A percentile compares a stretch with the other conserved stretches of the same genome.
These are phyloP conservation scores for Syzygium syzygioides DNA, from an alignment of 441 rosid species.

Conservation along the genomic window DNA sequence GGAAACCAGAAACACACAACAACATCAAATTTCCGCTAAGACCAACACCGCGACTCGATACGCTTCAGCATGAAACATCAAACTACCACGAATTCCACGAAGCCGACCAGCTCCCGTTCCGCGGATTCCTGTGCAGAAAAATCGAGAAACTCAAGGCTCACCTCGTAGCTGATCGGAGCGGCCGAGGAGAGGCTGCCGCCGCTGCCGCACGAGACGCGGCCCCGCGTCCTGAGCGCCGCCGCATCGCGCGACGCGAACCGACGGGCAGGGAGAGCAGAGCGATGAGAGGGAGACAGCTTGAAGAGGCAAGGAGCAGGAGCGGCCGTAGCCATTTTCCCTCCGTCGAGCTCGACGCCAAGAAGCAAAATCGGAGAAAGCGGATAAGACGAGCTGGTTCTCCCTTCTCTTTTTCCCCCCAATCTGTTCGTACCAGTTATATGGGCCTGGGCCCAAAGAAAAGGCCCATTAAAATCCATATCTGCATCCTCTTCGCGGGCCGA, in stretches of 20 bases:
- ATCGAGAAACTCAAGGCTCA: neutral
- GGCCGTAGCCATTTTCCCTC: neutral
- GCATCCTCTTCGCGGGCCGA: neutral
- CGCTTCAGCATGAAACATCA: neutral
- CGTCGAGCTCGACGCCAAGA: neutral
- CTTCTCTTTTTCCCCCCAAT: neutral
- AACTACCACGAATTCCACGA: neutral
- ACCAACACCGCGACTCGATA: neutral
- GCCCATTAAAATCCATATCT: neutral
- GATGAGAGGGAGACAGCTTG: neutral
- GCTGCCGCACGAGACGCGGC: neutral
- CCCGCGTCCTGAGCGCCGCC: neutral
- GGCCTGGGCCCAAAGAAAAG: neutral
- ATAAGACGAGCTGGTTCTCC: neutral
- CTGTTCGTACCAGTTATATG: fast-evolving
- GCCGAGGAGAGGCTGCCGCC: neutral
- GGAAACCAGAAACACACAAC: neutral
- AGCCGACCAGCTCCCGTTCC: neutral
- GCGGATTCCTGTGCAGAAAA: neutral
- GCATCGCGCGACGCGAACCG: neutral
- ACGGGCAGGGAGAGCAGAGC: neutral
- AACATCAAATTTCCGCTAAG: neutral
- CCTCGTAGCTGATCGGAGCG: neutral
- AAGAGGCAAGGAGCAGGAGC: neutral
- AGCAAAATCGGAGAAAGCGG: neutral